Percentiles rank a stretch among this genome's conserved stretches.
phyloP scores from a whole-genome alignment of 108 stramenopile species.

The Fistulifera pelliculosa region DNA sequence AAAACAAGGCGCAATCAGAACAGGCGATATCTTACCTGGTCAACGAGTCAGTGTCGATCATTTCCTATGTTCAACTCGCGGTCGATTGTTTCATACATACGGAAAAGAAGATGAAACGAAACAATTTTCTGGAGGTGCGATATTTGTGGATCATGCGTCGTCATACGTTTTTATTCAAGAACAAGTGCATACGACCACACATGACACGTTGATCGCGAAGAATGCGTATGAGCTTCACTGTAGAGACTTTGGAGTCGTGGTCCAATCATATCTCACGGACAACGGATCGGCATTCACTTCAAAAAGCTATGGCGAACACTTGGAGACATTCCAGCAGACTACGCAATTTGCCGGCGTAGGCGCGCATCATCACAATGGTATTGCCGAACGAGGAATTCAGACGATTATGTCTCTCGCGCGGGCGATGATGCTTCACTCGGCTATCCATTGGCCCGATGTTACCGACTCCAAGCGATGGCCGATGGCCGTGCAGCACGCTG shows the following conservation, averaged over 20 bases:
- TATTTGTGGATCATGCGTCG: constrained; percentile 28
- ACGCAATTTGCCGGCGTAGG: constrained; percentile 18
- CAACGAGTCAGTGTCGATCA: constrained; percentile 32
- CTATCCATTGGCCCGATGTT: constrained; percentile 16
- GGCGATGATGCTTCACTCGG: constrained; percentile 23
- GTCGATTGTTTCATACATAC: constrained; percentile 15
- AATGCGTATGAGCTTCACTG: constrained; percentile 5
- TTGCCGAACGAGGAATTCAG: constrained; percentile 24
- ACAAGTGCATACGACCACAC: constrained; percentile 5
- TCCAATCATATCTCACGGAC: constrained; percentile 6
- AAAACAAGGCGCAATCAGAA: constrained; percentile 4
- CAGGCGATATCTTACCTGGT: constrained; percentile 20
- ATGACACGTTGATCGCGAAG: constrained; percentile 8
- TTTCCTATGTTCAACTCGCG: constrained; percentile 15
- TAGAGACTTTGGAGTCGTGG: constrained; percentile 10
- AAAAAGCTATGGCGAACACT: neutral
- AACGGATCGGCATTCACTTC: constrained; percentile 9
- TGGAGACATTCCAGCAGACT: constrained; percentile 14
- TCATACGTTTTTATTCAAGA: neutral
- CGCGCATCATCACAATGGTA: constrained; percentile 26
- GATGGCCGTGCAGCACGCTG: constrained; percentile 7
- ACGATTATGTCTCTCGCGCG: constrained; percentile 16
- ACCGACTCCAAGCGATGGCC: constrained; percentile 2
- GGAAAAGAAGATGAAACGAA: constrained; percentile 16
- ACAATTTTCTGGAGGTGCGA: constrained; percentile 18